A percentile compares a stretch with the other conserved stretches of the same genome.
phyloP scores from a whole-genome alignment of 352 stramenopile genomes.

The Phytophthora quininea region DNA sequence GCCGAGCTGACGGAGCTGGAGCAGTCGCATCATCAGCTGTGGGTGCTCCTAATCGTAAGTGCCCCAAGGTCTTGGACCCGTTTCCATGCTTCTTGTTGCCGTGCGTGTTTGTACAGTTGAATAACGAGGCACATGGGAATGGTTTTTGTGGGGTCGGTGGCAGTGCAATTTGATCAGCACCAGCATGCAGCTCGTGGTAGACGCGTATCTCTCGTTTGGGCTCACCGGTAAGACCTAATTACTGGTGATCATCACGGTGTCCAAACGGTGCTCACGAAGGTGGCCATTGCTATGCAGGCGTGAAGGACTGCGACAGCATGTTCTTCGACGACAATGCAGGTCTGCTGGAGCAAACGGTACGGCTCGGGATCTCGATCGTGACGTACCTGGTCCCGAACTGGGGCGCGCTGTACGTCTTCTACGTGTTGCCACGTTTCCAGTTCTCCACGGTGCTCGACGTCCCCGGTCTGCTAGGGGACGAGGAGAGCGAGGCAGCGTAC shows the following conservation, averaged over 20 bases:
- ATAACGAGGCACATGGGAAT: background rate
- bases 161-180: slow-evolving; percentile 75
- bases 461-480: slow-evolving; percentile 41
- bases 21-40: slow-evolving; percentile 74
- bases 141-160: background rate
- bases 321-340: slow-evolving; percentile 74
- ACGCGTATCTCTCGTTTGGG: slow-evolving; percentile 67
- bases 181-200: slow-evolving; percentile 58
- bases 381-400: slow-evolving; percentile 70
- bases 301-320: slow-evolving; percentile 62
- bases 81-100: background rate
- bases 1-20: slow-evolving; percentile 53
- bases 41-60: slow-evolving; percentile 67
- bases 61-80: background rate
- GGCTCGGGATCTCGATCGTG: slow-evolving; percentile 53
- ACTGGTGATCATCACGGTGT: background rate
- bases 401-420: slow-evolving; percentile 78
- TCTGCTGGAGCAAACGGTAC: slow-evolving; percentile 58
- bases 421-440: slow-evolving; percentile 65
- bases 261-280: background rate
- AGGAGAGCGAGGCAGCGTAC: slow-evolving; percentile 23
- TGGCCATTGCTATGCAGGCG: slow-evolving; percentile 18
- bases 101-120: background rate
- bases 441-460: slow-evolving; percentile 67
- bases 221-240: slow-evolving; percentile 39